Evolutionary conservation across 164 flowering plant species (phyloP).

Genomic region (Macadamia integrifolia): DNA sequence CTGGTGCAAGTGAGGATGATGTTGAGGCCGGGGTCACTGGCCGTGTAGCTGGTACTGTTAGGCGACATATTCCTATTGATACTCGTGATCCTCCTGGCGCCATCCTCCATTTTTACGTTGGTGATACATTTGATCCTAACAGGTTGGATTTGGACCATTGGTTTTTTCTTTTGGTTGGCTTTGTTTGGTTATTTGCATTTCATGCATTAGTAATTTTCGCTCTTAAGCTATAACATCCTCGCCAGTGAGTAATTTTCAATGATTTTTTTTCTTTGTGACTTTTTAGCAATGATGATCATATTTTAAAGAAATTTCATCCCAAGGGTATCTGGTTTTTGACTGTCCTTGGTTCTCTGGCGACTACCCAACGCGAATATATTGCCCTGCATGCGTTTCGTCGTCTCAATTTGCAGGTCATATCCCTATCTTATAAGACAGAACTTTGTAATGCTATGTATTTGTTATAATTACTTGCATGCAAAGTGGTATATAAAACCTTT

Average conservation of each 20-base stretch:
- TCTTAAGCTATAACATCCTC: too few species aligned
- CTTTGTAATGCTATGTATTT: too few species aligned
- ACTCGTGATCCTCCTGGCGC: slow-evolving; percentile 66
- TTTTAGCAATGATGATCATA: slow-evolving; percentile 50
- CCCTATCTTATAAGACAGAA: background rate
- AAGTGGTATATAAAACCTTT: background rate
- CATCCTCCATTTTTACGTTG: slow-evolving; percentile 67
- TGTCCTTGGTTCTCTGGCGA: slow-evolving; percentile 38
- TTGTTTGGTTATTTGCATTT: background rate
- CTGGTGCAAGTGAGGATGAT: slow-evolving; percentile 28
- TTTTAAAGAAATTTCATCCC: slow-evolving; percentile 52
- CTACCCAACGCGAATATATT: slow-evolving; percentile 68
- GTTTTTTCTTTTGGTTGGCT: background rate
- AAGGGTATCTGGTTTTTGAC: slow-evolving; percentile 14
- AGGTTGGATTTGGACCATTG: slow-evolving; percentile 23
- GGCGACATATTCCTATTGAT: slow-evolving; percentile 54
- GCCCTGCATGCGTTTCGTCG: slow-evolving; percentile 75
- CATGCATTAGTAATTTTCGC: background rate
- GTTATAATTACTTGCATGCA: background rate
- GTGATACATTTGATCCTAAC: slow-evolving; percentile 56
- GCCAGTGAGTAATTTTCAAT: too few species aligned
- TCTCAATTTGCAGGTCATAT: slow-evolving; percentile 49
- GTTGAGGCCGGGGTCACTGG: slow-evolving; percentile 41
- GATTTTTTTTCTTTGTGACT: background rate
- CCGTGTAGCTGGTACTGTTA: slow-evolving; percentile 64